These are phyloP conservation scores for Calonectria leucothoes DNA, from an alignment of 2,329 filamentous ascomycete genomes.

Conservation along the genomic window DNA sequence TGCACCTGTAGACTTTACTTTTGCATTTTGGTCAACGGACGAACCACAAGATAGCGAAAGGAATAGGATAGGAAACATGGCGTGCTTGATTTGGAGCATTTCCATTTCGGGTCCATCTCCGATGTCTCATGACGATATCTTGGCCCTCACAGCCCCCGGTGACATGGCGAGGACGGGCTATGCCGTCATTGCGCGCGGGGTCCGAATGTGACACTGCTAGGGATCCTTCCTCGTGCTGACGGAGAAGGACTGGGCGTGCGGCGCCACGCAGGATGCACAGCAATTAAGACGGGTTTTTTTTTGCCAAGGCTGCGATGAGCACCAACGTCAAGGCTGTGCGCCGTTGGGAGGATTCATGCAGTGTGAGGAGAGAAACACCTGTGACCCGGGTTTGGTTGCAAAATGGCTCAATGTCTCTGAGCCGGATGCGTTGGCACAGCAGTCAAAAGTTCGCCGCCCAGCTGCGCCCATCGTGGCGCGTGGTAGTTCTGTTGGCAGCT, in stretches of 20 bases:
- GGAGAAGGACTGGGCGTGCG: background rate
- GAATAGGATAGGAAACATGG: background rate
- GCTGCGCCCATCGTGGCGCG: background rate
- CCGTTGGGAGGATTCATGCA: conserved; percentile 3
- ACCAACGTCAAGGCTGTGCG: background rate
- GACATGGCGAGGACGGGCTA: background rate
- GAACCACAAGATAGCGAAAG: background rate
- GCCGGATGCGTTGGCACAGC: background rate
- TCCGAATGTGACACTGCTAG: background rate
- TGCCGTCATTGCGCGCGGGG: background rate
- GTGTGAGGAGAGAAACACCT: background rate
- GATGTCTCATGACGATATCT: background rate
- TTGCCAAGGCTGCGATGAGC: background rate
- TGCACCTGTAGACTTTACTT: background rate
- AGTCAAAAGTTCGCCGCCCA: background rate
- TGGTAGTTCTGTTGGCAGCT: background rate
- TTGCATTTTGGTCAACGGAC: background rate
- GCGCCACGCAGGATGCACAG: background rate
- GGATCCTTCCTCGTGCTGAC: background rate
- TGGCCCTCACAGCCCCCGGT: background rate
- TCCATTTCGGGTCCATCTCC: background rate
- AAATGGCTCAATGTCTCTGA: background rate
- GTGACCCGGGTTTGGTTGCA: background rate
- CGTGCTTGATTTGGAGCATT: background rate
- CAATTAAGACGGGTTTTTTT: background rate